Conservation (phyloP, 345 rosid genomes). For the Melaleuca alternifolia region DNA sequence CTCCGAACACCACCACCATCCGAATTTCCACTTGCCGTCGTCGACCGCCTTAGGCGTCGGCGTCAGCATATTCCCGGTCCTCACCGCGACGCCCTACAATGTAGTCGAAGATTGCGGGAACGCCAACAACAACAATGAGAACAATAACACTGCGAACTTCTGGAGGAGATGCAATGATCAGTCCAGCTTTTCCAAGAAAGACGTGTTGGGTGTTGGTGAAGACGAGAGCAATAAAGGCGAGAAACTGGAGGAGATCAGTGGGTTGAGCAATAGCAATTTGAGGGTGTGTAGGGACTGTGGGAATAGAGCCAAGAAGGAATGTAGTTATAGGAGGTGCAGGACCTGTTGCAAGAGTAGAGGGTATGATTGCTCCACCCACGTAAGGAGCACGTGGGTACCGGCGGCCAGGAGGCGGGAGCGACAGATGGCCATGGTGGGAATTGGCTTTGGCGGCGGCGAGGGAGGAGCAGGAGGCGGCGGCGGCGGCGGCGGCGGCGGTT, state of each 20-base stretch:
- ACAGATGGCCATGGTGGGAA: conserved; percentile 3
- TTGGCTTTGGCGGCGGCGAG: conserved; percentile 3
- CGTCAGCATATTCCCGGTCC: conserved; percentile 18
- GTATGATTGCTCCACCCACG: conserved; percentile 60
- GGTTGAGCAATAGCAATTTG: not conserved
- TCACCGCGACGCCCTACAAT: conserved; percentile 9
- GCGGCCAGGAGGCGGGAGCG: conserved; percentile 39
- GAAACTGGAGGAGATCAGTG: not conserved
- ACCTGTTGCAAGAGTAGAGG: conserved; percentile 80
- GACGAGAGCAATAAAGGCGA: not conserved
- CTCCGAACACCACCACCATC: conserved; percentile 7
- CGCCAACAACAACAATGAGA: not conserved
- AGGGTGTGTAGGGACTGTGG: conserved; percentile 73
- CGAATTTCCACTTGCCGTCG: not conserved
- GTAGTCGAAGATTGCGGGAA: not conserved
- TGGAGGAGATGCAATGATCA: conserved; percentile 11
- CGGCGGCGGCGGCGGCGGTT: conserved; percentile 10
- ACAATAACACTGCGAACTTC: not conserved
- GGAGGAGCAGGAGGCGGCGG: not conserved
- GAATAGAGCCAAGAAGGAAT: conserved; percentile 77
- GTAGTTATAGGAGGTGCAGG: conserved; percentile 53
- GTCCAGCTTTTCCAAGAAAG: conserved; percentile 17
- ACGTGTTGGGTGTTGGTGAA: conserved; percentile 2
- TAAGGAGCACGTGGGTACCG: conserved; percentile 84
- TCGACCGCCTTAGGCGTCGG: conserved; percentile 14